These are phyloP conservation scores for Fusarium albosuccineum DNA, from an alignment of 2,329 filamentous ascomycete species.

Conservation along the genomic window DNA sequence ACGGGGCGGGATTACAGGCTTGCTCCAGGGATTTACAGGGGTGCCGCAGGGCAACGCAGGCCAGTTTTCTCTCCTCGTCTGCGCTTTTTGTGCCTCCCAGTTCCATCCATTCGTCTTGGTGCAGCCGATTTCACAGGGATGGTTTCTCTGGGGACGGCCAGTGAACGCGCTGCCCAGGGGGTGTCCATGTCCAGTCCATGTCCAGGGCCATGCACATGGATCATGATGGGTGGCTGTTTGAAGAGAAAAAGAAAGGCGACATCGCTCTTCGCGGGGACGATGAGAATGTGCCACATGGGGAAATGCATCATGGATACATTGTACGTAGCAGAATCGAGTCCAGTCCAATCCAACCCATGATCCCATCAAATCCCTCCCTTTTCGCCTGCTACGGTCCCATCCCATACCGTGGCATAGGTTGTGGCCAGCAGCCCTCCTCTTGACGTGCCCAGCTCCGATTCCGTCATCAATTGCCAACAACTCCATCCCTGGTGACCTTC, in stretches of 20 bases:
- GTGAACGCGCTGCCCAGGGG: background rate
- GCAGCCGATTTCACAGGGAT: conserved; percentile 25
- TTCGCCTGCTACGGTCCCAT: background rate
- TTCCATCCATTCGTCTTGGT: background rate
- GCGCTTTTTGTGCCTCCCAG: background rate
- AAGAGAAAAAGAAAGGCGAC: conserved; percentile 1
- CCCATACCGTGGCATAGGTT: background rate
- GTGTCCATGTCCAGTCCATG: too few species aligned
- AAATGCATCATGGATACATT: conserved; percentile 4
- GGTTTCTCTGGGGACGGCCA: conserved; percentile 34
- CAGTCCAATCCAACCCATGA: conserved; percentile 12
- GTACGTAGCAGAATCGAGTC: conserved; percentile 29
- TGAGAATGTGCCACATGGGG: conserved; percentile 16
- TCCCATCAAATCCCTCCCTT: conserved; percentile 6
- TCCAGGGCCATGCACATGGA: conserved; percentile 5
- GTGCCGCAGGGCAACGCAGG: conserved; percentile 10
- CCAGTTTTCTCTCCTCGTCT: conserved; percentile 21
- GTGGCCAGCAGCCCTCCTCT: background rate
- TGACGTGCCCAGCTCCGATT: conserved; percentile 19
- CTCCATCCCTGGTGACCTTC: background rate
- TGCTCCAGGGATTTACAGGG: conserved; percentile 33
- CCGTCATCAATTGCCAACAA: conserved; percentile 27
- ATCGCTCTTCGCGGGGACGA: conserved; percentile 23
- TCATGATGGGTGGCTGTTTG: conserved; percentile 14
- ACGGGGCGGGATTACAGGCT: conserved; percentile 36